These are phyloP conservation scores for Yamadazyma membranifaciens DNA, from an alignment of 1,139 yeast genomes.

Conservation along the genomic window DNA sequence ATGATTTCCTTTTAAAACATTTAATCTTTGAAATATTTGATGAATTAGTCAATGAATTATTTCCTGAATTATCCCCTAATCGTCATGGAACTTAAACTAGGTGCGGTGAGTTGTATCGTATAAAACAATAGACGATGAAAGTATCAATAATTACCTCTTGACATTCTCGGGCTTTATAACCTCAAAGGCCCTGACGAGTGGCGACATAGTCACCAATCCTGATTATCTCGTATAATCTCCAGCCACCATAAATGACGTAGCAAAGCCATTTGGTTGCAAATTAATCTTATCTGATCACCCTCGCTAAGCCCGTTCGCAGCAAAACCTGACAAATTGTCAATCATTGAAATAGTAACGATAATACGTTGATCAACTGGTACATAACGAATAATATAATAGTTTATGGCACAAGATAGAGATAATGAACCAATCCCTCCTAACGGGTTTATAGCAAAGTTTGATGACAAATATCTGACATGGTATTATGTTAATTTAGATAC, in stretches of 20 bases:
- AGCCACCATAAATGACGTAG: too few relatives aligned
- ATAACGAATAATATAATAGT: background rate
- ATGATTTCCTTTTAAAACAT: conserved; percentile 67
- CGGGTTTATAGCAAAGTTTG: conserved; percentile 90
- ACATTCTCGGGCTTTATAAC: too few relatives aligned
- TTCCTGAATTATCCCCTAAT: conserved; percentile 19
- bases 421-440: conserved; percentile 57
- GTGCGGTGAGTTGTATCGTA: too few relatives aligned
- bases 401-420: conserved; percentile 22
- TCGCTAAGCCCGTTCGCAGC: background rate
- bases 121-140: too few relatives aligned
- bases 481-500: conserved; percentile 70
- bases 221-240: too few relatives aligned
- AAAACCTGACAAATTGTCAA: background rate
- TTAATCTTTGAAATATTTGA: conserved; percentile 54
- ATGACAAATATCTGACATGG: conserved; percentile 74
- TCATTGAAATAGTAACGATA: too few relatives aligned
- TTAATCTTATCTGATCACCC: background rate
- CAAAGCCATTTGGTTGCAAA: too few relatives aligned
- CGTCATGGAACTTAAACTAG: too few relatives aligned
- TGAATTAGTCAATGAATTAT: conserved; percentile 24
- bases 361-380: background rate
- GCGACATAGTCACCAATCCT: too few relatives aligned
- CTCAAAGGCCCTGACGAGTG: too few relatives aligned
- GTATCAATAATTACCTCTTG: too few relatives aligned